Conservation (phyloP, 2,329 filamentous ascomycete species). For the Nothophoma quercina region DNA sequence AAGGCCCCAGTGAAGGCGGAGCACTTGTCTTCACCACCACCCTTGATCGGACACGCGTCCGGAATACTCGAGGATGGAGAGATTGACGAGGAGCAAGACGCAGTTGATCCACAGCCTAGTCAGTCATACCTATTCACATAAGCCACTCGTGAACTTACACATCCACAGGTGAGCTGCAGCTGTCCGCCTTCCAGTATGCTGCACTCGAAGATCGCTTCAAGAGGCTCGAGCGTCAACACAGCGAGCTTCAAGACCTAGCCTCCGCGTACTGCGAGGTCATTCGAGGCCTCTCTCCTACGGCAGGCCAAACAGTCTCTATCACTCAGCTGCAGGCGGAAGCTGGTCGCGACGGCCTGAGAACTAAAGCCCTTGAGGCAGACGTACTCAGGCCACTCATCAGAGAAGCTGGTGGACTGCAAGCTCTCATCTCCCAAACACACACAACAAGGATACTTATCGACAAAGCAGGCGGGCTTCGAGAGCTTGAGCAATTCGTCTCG, state of each 20-base stretch:
- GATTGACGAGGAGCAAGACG: not conserved
- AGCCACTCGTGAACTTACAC: conserved; percentile 1
- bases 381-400: conserved; percentile 21
- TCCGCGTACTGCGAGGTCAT: conserved; percentile 22
- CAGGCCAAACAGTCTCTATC: conserved; percentile 10
- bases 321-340: conserved; percentile 25
- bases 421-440: conserved; percentile 14
- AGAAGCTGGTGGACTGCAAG: conserved; percentile 25
- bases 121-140: not conserved
- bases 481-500: conserved; percentile 21
- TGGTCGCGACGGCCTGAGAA: conserved; percentile 22
- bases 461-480: conserved; percentile 18
- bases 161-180: conserved; percentile 17
- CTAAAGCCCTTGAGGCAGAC: conserved; percentile 27
- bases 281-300: conserved; percentile 7
- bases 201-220: conserved; percentile 18
- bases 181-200: conserved; percentile 19
- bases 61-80: not conserved
- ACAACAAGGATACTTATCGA: conserved; percentile 16
- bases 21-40: conserved; percentile 5
- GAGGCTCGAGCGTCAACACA: conserved; percentile 17
- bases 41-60: conserved; percentile 4
- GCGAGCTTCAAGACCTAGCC: conserved; percentile 17
- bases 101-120: conserved; percentile 5
- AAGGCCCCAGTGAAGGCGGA: not conserved